These are phyloP conservation scores for Triticum urartu DNA, from an alignment of 176 grass and related monocot genomes.

Conservation along the genomic window DNA sequence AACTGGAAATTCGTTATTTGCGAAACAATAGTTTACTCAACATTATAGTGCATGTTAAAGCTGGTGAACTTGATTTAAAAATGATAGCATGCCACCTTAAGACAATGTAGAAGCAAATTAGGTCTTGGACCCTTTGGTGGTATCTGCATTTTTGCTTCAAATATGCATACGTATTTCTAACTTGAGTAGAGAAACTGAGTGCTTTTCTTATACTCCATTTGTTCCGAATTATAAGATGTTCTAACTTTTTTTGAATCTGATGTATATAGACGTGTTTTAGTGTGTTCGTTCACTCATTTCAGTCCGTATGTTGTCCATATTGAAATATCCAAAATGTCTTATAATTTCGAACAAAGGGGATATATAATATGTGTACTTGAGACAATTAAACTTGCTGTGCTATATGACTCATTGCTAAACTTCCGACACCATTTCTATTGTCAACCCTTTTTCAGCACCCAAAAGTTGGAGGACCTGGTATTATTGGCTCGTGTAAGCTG, in stretches of 20 bases:
- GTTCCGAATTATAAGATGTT: too few relatives aligned
- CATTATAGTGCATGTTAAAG: neutral
- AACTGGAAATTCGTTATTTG: neutral
- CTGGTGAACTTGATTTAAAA: slow-evolving; percentile 3
- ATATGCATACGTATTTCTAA: slow-evolving; percentile 6
- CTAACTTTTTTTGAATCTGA: too few relatives aligned
- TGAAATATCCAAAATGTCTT: too few relatives aligned
- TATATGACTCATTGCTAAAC: neutral
- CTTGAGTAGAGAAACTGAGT: neutral
- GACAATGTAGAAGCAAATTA: neutral
- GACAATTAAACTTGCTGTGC: slow-evolving; percentile 5
- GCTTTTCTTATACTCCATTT: neutral
- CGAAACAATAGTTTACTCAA: slow-evolving; percentile 12
- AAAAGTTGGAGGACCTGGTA: slow-evolving; percentile 87
- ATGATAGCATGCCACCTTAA: neutral
- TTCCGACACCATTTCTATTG: neutral
- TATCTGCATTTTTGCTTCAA: neutral
- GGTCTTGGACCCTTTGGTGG: neutral
- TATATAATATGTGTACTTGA: neutral
- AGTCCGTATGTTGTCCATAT: too few relatives aligned
- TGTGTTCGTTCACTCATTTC: too few relatives aligned
- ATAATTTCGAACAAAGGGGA: too few relatives aligned
- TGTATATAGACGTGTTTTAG: too few relatives aligned
- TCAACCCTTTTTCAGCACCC: slow-evolving; percentile 53
- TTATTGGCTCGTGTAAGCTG: slow-evolving; percentile 55